phyloP scores from a whole-genome alignment of 1,284 basidiomycete genomes.

The Dichomitus squalens region DNA sequence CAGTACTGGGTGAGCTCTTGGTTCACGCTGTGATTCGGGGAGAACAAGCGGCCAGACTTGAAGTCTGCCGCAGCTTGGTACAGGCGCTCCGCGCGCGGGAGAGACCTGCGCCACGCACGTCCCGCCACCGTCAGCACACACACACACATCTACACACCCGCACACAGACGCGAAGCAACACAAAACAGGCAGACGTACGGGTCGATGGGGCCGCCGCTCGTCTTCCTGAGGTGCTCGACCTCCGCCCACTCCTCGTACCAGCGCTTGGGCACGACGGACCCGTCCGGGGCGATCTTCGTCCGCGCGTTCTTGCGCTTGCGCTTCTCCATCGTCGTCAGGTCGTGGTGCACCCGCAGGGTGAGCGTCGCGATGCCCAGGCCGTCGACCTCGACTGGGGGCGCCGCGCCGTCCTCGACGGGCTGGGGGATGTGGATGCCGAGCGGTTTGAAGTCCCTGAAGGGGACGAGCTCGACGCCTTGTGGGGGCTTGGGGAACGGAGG shows the following conservation, averaged over 20 bases:
- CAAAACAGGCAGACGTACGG: conserved; percentile 41
- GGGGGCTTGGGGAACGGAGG: conserved; percentile 65
- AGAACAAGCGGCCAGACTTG: conserved; percentile 50
- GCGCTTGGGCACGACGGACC: conserved; percentile 32
- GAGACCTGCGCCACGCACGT: conserved; percentile 37
- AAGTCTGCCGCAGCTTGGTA: conserved; percentile 60
- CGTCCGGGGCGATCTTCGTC: conserved; percentile 20
- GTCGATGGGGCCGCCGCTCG: conserved; percentile 36
- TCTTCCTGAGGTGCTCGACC: conserved; percentile 45
- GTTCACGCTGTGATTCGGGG: conserved; percentile 40
- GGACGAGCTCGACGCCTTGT: conserved; percentile 51
- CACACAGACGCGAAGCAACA: not conserved
- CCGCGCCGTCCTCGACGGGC: not conserved
- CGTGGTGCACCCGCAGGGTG: conserved; percentile 52
- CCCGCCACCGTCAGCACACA: not conserved
- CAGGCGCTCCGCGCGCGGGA: conserved; percentile 53
- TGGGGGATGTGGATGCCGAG: conserved; percentile 51
- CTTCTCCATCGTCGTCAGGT: conserved; percentile 45
- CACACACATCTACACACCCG: not conserved
- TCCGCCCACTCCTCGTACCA: conserved; percentile 75
- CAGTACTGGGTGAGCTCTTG: conserved; percentile 55
- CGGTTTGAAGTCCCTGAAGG: conserved; percentile 64
- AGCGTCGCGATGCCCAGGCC: conserved; percentile 68
- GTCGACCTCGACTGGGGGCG: conserved; percentile 40
- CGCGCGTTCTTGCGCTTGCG: conserved; percentile 37